Conservation (phyloP, 306 rosid species). For the Astragalus glycyphyllos region DNA sequence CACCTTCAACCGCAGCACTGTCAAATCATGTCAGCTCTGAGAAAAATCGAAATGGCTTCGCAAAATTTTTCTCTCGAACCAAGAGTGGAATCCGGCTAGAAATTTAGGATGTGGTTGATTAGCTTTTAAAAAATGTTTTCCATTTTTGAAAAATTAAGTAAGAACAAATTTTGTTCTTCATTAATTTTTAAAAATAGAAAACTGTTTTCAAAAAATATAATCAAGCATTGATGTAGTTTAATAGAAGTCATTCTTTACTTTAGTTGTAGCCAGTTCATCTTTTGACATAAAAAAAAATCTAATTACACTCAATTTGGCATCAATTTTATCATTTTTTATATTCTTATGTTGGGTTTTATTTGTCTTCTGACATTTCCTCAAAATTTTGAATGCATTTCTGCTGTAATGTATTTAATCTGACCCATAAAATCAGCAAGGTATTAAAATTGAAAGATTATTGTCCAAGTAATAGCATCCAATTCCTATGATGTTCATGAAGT, state of each 20-base stretch:
- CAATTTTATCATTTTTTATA: conserved; percentile 11
- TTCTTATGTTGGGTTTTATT: conserved; percentile 14
- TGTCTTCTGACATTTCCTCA: conserved; percentile 1
- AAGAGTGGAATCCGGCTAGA: conserved; percentile 88
- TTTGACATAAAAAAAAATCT: conserved; percentile 19
- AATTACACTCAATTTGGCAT: conserved; percentile 10
- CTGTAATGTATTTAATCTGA: not conserved
- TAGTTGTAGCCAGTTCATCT: conserved; percentile 41
- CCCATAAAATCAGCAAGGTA: too few relatives aligned
- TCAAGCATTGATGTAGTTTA: too few relatives aligned
- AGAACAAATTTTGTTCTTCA: too few relatives aligned
- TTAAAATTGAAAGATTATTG: too few relatives aligned
- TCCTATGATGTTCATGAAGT: not conserved
- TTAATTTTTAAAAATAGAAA: too few relatives aligned
- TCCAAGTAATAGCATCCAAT: not conserved
- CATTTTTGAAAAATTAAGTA: too few relatives aligned
- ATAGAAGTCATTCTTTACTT: conserved; percentile 38
- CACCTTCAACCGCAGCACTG: conserved; percentile 52
- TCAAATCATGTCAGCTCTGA: conserved; percentile 63
- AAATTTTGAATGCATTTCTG: not conserved
- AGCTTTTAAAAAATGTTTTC: too few relatives aligned
- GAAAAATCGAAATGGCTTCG: conserved; percentile 85
- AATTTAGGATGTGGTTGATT: conserved; percentile 47
- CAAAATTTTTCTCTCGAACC: conserved; percentile 89
- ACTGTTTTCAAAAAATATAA: too few relatives aligned